Evolutionary conservation across 1,284 basidiomycete species (phyloP), one percentile per base, ranked within the genome.

Genomic region (Apiotrichum siamense): DNA sequence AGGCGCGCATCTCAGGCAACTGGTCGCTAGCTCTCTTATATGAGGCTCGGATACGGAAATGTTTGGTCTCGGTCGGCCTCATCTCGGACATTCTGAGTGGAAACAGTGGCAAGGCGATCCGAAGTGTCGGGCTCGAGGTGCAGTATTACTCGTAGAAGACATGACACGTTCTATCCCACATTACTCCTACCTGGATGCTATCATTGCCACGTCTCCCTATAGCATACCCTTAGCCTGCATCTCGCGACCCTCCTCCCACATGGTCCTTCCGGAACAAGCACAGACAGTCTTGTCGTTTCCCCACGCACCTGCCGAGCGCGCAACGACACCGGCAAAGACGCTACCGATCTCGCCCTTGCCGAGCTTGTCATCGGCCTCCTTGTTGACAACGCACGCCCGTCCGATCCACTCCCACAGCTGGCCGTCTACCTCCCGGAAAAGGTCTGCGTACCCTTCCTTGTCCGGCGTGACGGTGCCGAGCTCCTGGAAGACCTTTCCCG

Each of bases 1-100:
- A 97, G 76, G 85, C 88, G 4, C 81, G 88, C 47, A 80, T 89
- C 20, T 91, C 89, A 0, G 93, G 91, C 0, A 88, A 85, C 55
- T 87, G 88, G 59, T 86, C 90, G 59, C 79, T 96, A 26, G 86
- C 92, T 6, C 71, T 97, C 29, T 81, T 97, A 66, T 97, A 93
- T 88, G 91, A 97, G 76, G 88, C 91, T 7, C 82, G 90, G n/a
- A 75, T 97, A 62, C 81, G 85, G 39, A 89, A 90, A 63, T 86
- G 92, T 75, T 78, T 97, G 17, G 83, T 97, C 59, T 88, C 88
- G 54, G 73, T 94, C 26, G 93, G 93, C 3, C 82, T 96, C 15
- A 81, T 89, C 15, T 88, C 89, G 5, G 88, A 97, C 66, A 78
- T 97, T 11, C 81, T 87, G n/a, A 85, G 83, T 65, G 78, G 86